Base-by-base conservation (phyloP, 2,329 filamentous ascomycete genomes). In the Cercospora zeae-maydis region DNA sequence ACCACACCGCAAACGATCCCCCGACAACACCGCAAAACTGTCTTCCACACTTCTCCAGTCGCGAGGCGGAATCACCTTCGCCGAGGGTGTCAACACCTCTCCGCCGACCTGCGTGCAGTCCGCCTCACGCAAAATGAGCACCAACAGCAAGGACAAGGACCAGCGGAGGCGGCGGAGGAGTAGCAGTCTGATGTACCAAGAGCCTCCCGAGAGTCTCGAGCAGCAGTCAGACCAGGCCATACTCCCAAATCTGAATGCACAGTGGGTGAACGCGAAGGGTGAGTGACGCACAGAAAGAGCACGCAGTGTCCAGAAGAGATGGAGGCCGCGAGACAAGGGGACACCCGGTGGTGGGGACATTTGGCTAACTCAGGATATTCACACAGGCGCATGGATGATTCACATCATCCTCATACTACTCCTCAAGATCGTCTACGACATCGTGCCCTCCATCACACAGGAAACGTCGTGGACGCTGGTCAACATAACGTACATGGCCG, bases 191-290 rank as follows among this genome's bases (percentile, higher is more conserved):
- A 92, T 99, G 80, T 98, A 98, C 79, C 93, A 96, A 75, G 95
- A 99, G 79, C 95, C 95, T 60, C 88, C 89, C 65, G 95, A 99
- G 83, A 96, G 93, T 61, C 87, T 97, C 75, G 95, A 99, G 83
- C 95, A 97, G 80, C 91, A 96, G 79, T 97, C 90, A 75, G 95
- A 99, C 78, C 95, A 98, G 83, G 91, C 92, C 62, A 91, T 91
- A 37, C 83, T 97, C 71, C 95, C 95, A 58, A 99, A 99, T 75
- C 81, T 97, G 75, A 99, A 99, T 79, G 92, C 95, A 71, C 91
- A 97, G 80, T 99, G 95, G 95, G 96, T 97, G 70, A 98, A 98
- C 79, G 91, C 93, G 74, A 99, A 99, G 87, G 95, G 95, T 98
- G 81, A 58, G 73, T 65, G 11, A 11, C 53, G 11, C 33, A 47